Percentiles rank a stretch among this genome's conserved stretches.
These are phyloP conservation scores for Chamaecyparis obtusa DNA, from an alignment of 75 land plant genomes.

Conservation along the genomic window DNA sequence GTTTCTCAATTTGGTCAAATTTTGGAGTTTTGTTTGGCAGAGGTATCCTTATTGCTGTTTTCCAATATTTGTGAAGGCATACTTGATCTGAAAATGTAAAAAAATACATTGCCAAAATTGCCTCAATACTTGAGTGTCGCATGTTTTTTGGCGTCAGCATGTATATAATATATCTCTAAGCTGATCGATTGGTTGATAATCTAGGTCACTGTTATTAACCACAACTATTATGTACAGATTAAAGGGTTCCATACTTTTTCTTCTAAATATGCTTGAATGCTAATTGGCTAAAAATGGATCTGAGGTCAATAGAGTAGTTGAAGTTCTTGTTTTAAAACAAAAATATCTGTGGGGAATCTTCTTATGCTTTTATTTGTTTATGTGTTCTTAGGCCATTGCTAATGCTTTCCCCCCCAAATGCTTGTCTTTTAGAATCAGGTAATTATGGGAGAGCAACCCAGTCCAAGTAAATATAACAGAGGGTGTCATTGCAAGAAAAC, in stretches of 20 bases:
- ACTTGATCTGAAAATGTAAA: background rate
- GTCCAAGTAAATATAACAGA: constrained; percentile 81
- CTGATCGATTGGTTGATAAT: background rate
- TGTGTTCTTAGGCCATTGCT: background rate
- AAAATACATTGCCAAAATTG: background rate
- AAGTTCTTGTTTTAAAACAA: background rate
- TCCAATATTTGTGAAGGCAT: background rate
- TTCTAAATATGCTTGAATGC: background rate
- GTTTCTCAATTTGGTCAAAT: background rate
- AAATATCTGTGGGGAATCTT: background rate
- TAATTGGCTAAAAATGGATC: background rate
- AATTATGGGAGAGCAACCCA: constrained; percentile 65
- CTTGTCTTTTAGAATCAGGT: constrained; percentile 6
- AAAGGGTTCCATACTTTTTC: background rate
- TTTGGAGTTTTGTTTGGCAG: background rate
- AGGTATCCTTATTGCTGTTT: background rate
- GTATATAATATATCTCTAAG: background rate
- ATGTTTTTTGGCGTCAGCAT: background rate
- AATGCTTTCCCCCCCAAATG: background rate
- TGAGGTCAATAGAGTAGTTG: background rate
- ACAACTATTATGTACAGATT: background rate
- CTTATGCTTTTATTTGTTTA: background rate
- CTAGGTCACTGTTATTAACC: background rate
- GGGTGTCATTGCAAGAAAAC: constrained; percentile 99
- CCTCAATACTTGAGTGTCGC: background rate